phyloP scores from a whole-genome alignment of 495 filamentous ascomycete genomes.

The Podospora pseudocomata region DNA sequence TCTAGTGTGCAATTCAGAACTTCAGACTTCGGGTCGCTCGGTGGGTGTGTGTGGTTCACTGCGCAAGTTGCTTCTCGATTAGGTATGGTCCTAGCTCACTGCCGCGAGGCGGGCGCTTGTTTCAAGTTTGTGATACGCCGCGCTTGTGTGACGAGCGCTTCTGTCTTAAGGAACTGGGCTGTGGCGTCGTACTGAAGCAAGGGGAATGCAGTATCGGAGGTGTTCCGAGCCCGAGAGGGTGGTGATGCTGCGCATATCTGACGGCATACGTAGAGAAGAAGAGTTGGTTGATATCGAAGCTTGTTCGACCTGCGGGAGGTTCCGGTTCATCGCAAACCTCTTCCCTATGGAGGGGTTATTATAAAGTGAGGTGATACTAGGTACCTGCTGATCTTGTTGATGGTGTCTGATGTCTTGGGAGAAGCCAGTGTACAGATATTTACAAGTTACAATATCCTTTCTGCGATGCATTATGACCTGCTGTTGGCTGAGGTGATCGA shows the following conservation, averaged over 20 bases:
- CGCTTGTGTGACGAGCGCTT: constrained; percentile 3
- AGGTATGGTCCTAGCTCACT: constrained; percentile 4
- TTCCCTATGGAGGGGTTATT: not conserved
- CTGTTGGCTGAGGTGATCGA: not conserved
- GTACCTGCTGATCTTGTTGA: too few species aligned
- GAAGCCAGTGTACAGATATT: too few species aligned
- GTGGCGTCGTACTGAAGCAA: constrained; percentile 1
- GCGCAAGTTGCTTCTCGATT: not conserved
- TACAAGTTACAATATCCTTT: too few species aligned
- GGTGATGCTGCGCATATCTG: not conserved
- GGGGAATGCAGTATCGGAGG: not conserved
- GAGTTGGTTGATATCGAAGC: not conserved
- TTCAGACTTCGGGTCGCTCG: not conserved
- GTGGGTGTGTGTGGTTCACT: not conserved
- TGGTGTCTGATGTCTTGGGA: too few species aligned
- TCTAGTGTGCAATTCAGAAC: not conserved
- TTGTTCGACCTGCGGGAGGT: not conserved
- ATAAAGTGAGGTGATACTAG: not conserved
- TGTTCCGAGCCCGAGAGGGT: not conserved
- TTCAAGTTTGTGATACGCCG: constrained; percentile 12
- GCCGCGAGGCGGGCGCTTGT: constrained; percentile 9
- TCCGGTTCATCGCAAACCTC: not conserved
- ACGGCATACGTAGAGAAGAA: not conserved
- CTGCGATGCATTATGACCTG: too few species aligned
- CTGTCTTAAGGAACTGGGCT: not conserved